phyloP scores from a whole-genome alignment of 805 yeast genomes.

The Saturnispora ahearnii region DNA sequence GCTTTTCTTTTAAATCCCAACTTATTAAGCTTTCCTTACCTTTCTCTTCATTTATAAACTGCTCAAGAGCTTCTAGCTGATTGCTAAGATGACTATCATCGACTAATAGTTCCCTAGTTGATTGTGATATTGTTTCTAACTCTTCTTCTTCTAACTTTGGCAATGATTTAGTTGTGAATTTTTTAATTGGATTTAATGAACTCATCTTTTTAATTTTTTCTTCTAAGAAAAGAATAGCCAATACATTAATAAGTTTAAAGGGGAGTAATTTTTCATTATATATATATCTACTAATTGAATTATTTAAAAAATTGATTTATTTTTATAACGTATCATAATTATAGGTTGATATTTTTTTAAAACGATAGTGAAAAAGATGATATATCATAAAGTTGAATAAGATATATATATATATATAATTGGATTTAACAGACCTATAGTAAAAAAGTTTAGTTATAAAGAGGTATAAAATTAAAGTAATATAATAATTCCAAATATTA shows the following conservation, averaged over 20 bases:
- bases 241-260: no score
- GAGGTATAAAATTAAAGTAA: neutral
- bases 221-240: neutral
- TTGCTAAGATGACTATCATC: neutral
- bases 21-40: neutral
- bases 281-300: no score
- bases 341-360: no score
- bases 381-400: no score
- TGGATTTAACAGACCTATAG: no score
- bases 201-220: neutral
- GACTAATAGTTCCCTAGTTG: neutral
- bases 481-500: constrained; percentile 2
- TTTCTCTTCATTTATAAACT: neutral
- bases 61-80: neutral
- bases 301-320: no score
- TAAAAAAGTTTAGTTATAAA: neutral
- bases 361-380: no score
- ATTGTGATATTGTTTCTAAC: neutral
- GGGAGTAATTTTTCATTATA: no score
- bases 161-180: neutral
- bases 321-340: no score
- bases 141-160: neutral
- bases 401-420: no score
- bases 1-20: neutral
- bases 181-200: neutral